Evolutionary conservation across 495 filamentous ascomycete species (phyloP), one percentile per base, ranked within the genome.

Genomic region (Sphaerosporella brunnea): DNA sequence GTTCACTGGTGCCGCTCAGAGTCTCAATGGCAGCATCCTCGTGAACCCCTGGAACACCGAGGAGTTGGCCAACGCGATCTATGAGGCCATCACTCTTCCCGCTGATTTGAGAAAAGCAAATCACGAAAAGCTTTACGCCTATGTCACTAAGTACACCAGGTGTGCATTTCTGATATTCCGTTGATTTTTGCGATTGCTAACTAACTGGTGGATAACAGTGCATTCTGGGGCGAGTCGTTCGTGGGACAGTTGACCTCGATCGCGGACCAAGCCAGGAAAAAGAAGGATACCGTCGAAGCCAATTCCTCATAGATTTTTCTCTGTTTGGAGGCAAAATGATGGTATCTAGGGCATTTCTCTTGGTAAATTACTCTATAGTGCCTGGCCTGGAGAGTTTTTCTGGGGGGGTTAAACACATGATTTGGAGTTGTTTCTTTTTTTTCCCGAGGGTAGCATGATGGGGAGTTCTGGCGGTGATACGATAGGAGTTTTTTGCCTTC

Each of bases 211-310:
- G 2, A 3, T 13, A 46, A 25, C 43, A 92, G 84, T 64, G 82
- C 87, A 9, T 95, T 92, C 77, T 97, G 88, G 88, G 90, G 88
- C n/a, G 73, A 88, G 59, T 84, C 78, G 45, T 95, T 97, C 53
- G 85, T 95, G 36, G 73, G 69, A 19, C 88, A 95, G 63, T 68
- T 97, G 52, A 82, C 68, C 8, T 72, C 78, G 46, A 79, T 84
- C 49, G 79, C 78, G 11, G 68, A 71, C 48, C 63, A 68, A 45
- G 64, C 68, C 3, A 66, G 66, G 40, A 66, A 65, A 18, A 43
- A 43, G 40, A 23, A 42, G 15, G 39, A 19, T 25, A 26, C 2
- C 3, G 13, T n/a, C n/a, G n/a, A n/a, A n/a, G n/a, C n/a, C n/a
- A n/a, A n/a, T n/a, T n/a, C n/a, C n/a, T n/a, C n/a, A n/a, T n/a